Evolutionary conservation across 2,329 filamentous ascomycete genomes (phyloP).

Genomic region (Colletotrichum sp.): DNA sequence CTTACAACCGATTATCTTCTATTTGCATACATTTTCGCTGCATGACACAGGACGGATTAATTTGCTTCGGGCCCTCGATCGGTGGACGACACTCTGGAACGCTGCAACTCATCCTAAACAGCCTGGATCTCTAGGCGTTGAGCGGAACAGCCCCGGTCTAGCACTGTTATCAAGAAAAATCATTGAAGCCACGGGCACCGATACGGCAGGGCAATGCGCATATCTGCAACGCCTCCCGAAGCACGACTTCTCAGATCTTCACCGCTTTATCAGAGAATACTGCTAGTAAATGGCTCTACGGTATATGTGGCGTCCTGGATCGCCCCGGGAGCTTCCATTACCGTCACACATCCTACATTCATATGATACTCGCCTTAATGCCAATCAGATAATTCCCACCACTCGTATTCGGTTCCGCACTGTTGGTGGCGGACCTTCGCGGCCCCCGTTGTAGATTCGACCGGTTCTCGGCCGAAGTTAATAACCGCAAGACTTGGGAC

Average conservation of each 20-base stretch:
- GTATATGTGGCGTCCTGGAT: background rate
- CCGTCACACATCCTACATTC: background rate
- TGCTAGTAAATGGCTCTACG: background rate
- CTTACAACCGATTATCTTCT: background rate
- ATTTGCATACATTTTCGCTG: background rate
- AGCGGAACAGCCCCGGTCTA: background rate
- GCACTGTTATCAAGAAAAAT: background rate
- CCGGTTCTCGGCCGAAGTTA: background rate
- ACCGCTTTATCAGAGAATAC: background rate
- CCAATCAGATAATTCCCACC: background rate
- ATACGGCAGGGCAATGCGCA: accelerated
- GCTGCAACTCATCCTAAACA: background rate
- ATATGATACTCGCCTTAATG: background rate
- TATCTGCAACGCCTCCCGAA: background rate
- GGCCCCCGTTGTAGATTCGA: background rate
- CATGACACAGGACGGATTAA: background rate
- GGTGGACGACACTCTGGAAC: background rate
- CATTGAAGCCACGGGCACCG: background rate
- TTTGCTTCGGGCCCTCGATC: background rate
- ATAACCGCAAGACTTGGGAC: accelerated
- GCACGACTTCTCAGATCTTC: background rate
- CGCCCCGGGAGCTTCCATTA: background rate
- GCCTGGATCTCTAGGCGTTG: background rate
- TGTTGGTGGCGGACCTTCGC: background rate
- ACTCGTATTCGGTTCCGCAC: background rate